Conservation (phyloP, 495 filamentous ascomycete genomes). For the Annulohypoxylon moriforme region DNA sequence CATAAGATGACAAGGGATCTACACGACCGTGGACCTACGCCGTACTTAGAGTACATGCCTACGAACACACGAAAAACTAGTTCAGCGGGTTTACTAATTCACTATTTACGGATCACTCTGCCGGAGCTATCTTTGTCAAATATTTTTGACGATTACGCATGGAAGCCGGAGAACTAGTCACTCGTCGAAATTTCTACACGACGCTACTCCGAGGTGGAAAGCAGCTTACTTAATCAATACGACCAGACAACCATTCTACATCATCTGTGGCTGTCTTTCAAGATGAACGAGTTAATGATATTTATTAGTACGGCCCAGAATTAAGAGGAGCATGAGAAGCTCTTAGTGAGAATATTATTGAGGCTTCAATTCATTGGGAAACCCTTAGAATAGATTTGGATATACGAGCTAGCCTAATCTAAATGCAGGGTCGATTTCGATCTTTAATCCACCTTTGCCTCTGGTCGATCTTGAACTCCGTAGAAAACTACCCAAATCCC, state of each 20-base stretch:
- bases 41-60: background rate
- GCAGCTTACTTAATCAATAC: background rate
- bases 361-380: background rate
- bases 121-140: background rate
- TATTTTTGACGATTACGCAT: background rate
- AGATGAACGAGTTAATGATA: background rate
- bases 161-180: background rate
- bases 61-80: background rate
- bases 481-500: background rate
- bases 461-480: background rate
- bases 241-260: background rate
- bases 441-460: background rate
- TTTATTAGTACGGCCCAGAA: background rate
- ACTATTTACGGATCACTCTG: background rate
- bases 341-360: background rate
- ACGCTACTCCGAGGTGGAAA: background rate
- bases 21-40: background rate
- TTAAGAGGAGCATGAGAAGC: background rate
- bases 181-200: background rate
- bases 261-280: background rate
- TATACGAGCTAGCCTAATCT: background rate
- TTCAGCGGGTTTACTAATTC: background rate
- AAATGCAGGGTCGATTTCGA: background rate
- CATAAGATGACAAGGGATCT: background rate
- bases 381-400: slow-evolving; percentile 3